Evolutionary conservation across 345 rosid genomes (phyloP), one percentile per base, ranked within the genome.

Genomic region (Chamaenerion angustifolium): DNA sequence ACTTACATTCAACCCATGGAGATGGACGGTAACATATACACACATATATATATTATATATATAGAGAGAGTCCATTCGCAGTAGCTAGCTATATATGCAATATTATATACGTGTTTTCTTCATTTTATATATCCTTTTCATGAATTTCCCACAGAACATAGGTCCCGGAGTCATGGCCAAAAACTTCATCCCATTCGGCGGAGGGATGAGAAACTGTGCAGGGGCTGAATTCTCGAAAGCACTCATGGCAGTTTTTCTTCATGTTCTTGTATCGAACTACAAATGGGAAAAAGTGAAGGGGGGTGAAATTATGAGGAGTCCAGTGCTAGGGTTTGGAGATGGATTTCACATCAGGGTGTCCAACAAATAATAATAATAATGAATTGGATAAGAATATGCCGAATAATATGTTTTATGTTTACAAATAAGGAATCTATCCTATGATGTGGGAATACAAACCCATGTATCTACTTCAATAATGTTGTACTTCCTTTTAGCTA

Each of bases 171-270:
- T 46, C 45, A 57, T 10, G 62, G 45, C 54, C 17, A 10, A 75
- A 78, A 18, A 66, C 75, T 76, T 68, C 57, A 71, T 71, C 69
- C 73, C 67, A 0, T 79, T 73, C 41, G 81, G 82, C 11, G 74
- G 75, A 15, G 85, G 81, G 2, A 62, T 16, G 0, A 69, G 85
- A 55, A 71, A 63, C 0, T 68, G 81, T 48, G 67, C 43, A 15
- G 76, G 76, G 45, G 79, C 81, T 41, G 74, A 68, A 19, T 65
- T 68, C 35, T 51, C 68, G 7, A 76, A 73, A 50, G 61, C 72
- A 18, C 73, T 68, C n/a, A 48, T 58, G 46, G 63, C 79, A 1
- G 35, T 63, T 18, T 71, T 68, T 48, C 57, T 76, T n/a, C 77
- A 68, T 45, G 44, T 63, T 54, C 21, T 66, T 16, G 56, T 65